Evolutionary conservation across 139 green algal genomes (phyloP), one percentile per base, ranked within the genome.

Genomic region (Eudorina sp.): DNA sequence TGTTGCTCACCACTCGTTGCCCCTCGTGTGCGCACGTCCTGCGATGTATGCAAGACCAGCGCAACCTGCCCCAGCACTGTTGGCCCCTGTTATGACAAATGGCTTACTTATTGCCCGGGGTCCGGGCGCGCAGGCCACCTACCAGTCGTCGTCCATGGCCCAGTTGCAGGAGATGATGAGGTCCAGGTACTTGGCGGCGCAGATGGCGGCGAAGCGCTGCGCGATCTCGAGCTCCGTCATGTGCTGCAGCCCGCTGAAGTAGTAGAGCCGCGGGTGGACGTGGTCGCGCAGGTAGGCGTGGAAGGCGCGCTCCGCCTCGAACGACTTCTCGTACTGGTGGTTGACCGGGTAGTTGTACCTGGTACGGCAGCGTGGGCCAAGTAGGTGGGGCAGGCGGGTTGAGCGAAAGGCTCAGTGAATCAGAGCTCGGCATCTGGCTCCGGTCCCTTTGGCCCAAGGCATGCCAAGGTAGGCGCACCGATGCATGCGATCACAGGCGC

Each of bases 91-190:
- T n/a, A n/a, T n/a, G n/a, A n/a, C n/a, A n/a, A n/a, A n/a, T n/a
- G n/a, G n/a, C n/a, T n/a, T n/a, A n/a, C n/a, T n/a, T n/a, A n/a
- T n/a, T n/a, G n/a, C n/a, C n/a, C n/a, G n/a, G n/a, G n/a, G n/a
- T n/a, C n/a, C n/a, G n/a, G n/a, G n/a, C n/a, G n/a, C n/a, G n/a
- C n/a, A n/a, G n/a, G n/a, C n/a, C 13, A 51, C 68, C 34, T 34
- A 76, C 68, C 68, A 76, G 31, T 76, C 68, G 68, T 76, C 40
- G 27, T 76, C 74, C n/a, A n/a, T 83, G 4, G 74, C 74, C 74
- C 74, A 83, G 41, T 83, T 83, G 46, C 74, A 83, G 74, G 43
- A 66, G 40, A 83, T 83, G 41, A 83, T 83, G 74, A 83, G 74
- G 74, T 83, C 23, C 41, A 83, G 74, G 74, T 83, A 83, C n/a